Evolutionary conservation across 108 stramenopile species (phyloP), one percentile per base, ranked within the genome.

Genomic region (Nannochloropsis salina): DNA sequence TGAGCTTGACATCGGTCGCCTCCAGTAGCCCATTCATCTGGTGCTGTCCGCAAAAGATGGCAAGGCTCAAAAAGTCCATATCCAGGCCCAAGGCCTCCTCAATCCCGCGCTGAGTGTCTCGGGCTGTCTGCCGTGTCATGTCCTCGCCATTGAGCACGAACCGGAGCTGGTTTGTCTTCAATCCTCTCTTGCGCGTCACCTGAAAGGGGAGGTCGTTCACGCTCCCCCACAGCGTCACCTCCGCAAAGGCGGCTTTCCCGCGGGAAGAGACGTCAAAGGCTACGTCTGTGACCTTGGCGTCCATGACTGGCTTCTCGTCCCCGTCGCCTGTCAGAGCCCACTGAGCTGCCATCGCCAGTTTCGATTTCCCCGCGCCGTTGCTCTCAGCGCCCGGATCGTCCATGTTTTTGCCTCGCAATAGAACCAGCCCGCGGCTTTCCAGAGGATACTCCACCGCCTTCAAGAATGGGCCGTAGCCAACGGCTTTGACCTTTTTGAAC

Each of bases 341-440:
- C 61, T 90, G 85, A 6, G 89, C 87, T 42, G 89, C 87, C 89
- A 89, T 89, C 43, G 90, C 90, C n/a, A 90, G 87, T 40, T 89
- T 90, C 31, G 90, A 90, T 41, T 90, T 90, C 45, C 90, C 90
- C 8, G 90, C 84, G 22, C 86, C 90, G 47, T 90, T 90, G 86
- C 89, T 89, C 84, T 90, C 90, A 11, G 90, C 89, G 42, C 89
- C 89, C 5, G 87, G 84, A 44, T 90, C 88, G 85, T 90, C 90
- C 31, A 85, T 44, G 42, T 87, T 87, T 22, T 45, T 87, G 22
- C 90, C 90, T 42, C 89, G 45, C 61, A 90, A 84, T 41, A 90
- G 80, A 15, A 90, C 90, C 11, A 90, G 81, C 41, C 90, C 90
- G 20, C 90, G 83, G 11, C 44, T 85, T 42, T 45, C 44, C 41